Base-by-base conservation (phyloP, 1,284 basidiomycete genomes). In the Mycosarcoma mackinlayi region DNA sequence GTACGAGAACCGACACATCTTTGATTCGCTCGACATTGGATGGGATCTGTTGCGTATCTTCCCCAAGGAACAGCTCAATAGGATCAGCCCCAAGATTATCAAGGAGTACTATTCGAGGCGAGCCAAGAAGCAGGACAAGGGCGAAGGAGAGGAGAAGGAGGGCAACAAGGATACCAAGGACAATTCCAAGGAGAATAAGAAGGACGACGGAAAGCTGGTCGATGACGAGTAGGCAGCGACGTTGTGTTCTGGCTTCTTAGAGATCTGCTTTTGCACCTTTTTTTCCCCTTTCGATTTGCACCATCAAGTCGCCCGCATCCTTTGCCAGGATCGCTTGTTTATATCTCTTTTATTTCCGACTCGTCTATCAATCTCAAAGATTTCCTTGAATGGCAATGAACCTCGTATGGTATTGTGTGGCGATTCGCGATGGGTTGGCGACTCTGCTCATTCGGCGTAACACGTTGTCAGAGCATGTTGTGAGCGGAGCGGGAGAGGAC, bases 61-160 rank as follows among this genome's bases (percentile, higher is more conserved):
- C 91, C 96, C 96, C 76, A 95, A 96, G 86, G 95, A 98, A 85
- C 92, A 94, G 85, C 88, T 98, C 70, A 98, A 97, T 86, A 91
- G 95, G 35, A 77, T 83, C 59, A 73, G 58, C 19, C 81, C 81
- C 39, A 83, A 82, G 65, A 75, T 83, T 42, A 73, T 81, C 63
- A 81, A 81, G 65, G 79, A 82, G 68, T 82, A 73, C 67, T 82
- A 81, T 53, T 67, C 64, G 14, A 75, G 80, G 38, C 63, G 79
- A 25, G 56, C 77, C 16, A 66, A 73, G 62, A 75, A 75, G 57
- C 28, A 54, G 25, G 51, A 48, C 9, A 41, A 41, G 30, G 52
- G 52, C 23, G 62, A 61, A 3, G 63, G 71, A 25, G 51, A 60
- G 27, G 47, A 27, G 16, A 73, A 73, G 58, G 52, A 73, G 57